Percentiles rank a stretch among this genome's conserved stretches.
Evolutionary conservation across 2,329 filamentous ascomycete genomes (phyloP).

Genomic region (Venturia aucupariae): DNA sequence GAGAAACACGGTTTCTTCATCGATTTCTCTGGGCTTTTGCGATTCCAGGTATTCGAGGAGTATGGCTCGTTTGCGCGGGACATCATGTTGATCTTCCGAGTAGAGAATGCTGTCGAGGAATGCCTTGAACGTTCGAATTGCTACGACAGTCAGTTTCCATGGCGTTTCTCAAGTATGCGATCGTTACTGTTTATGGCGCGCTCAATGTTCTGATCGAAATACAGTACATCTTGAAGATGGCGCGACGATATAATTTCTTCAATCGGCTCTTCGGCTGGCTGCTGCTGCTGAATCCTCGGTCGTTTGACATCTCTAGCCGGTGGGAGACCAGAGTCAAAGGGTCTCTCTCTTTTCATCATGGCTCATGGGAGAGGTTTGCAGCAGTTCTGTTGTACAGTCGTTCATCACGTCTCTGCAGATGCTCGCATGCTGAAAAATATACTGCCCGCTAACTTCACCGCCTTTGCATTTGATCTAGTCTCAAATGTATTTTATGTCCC

Average conservation of each 20-base stretch:
- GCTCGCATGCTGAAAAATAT: too few species aligned
- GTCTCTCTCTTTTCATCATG: constrained; percentile 4
- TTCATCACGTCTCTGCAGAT: too few species aligned
- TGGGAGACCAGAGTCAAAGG: background rate
- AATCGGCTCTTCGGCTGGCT: background rate
- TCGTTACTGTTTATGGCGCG: background rate
- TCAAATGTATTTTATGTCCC: too few species aligned
- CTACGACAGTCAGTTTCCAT: constrained; percentile 32
- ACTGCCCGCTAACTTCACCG: background rate
- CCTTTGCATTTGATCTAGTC: background rate
- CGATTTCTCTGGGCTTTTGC: constrained; percentile 40
- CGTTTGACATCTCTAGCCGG: background rate
- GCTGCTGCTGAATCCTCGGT: background rate
- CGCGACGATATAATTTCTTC: constrained; percentile 25
- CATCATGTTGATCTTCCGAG: constrained; percentile 38
- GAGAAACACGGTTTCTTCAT: constrained; percentile 56
- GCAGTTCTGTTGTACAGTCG: background rate
- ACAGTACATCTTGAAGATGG: constrained; percentile 28
- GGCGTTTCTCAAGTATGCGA: constrained; percentile 22
- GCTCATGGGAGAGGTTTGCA: background rate
- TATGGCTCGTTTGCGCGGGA: constrained; percentile 45
- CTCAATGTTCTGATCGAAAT: constrained; percentile 27
- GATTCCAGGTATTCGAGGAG: constrained; percentile 60
- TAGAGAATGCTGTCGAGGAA: constrained; percentile 58
- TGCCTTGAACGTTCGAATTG: constrained; percentile 58